Evolutionary conservation across 306 rosid species (phyloP).

Genomic region (Styphnolobium japonicum): DNA sequence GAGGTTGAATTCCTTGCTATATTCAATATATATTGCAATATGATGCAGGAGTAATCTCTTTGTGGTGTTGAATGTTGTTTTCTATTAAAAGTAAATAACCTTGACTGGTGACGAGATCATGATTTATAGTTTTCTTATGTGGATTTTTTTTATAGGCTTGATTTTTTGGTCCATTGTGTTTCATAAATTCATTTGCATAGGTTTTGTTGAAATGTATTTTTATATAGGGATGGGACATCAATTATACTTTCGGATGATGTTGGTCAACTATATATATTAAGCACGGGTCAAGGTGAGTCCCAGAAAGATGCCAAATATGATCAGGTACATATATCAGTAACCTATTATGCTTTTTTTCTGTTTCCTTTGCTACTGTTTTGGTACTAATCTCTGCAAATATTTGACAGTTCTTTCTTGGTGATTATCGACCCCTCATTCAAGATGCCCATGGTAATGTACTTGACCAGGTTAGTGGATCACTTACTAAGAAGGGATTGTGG

Average conservation of each 20-base stretch:
- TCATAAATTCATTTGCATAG: not conserved
- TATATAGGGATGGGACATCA: constrained; percentile 91
- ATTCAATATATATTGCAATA: not conserved
- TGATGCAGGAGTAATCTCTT: not conserved
- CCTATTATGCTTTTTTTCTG: constrained; percentile 11
- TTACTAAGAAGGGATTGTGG: not conserved
- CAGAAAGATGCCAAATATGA: constrained; percentile 94
- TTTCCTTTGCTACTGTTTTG: constrained; percentile 22
- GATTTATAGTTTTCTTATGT: not conserved
- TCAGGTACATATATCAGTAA: constrained; percentile 57
- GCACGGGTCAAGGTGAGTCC: constrained; percentile 95
- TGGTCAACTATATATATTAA: constrained; percentile 87
- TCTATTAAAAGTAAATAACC: not conserved
- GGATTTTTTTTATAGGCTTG: not conserved
- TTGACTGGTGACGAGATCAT: not conserved
- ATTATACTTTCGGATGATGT: constrained; percentile 95
- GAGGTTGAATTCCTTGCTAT: not conserved
- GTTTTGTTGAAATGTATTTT: constrained; percentile 24
- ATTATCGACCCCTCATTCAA: constrained; percentile 92
- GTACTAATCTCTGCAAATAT: constrained; percentile 26
- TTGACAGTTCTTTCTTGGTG: constrained; percentile 95
- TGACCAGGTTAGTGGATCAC: constrained; percentile 75
- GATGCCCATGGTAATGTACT: constrained; percentile 83
- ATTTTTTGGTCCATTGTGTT: not conserved
- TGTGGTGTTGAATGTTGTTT: not conserved